Base-by-base conservation (phyloP, 2,329 filamentous ascomycete genomes). In the Cladobotryum protrusum region DNA sequence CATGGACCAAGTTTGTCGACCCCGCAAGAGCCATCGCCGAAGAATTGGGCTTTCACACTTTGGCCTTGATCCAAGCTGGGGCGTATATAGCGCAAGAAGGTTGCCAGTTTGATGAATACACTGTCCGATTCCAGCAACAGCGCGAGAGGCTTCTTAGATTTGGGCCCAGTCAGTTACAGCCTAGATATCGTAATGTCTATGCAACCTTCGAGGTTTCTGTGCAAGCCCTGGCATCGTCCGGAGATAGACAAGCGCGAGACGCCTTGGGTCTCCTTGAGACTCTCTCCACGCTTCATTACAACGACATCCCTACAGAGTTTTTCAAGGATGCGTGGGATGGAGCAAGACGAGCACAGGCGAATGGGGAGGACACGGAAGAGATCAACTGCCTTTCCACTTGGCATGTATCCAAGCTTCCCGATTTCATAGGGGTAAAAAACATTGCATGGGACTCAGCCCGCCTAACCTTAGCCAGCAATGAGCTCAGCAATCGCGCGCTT, bases 151-250 rank as follows among this genome's bases (percentile, higher is more conserved):
- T 50, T 11, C 48, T 50, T n/a, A 45, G 20, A 5, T 46, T 42
- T 19, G 24, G 29, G 9, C 43, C 29, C 35, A 32, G 43, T 15
- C 48, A 50, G 39, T 39, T 14, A 14, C 15, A 15, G 17, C 42
- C 48, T 14, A 41, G 48, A 24, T 50, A 50, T 39, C 43, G 43
- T 43, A 50, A 46, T 19, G 48, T 50, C 6, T 50, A 39, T 29
- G 36, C 48, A 12, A 46, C 48, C 4, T 50, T 50, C 13, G 48
- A 50, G 17, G 43, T 46, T 11, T 46, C 48, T 6, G 43, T 8
- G 3, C 43, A 46, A 15, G 36, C 32, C 11, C 32, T 50, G 29
- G 15, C 41, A 12, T 45, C 37, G 14, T 46, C 36, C 4, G 5
- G 42, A 3, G 43, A 32, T 2, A 24, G 46, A 34, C 14, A 18